These are phyloP conservation scores for Colletotrichum ledebouriae DNA, from an alignment of 2,329 filamentous ascomycete genomes.

Conservation along the genomic window DNA sequence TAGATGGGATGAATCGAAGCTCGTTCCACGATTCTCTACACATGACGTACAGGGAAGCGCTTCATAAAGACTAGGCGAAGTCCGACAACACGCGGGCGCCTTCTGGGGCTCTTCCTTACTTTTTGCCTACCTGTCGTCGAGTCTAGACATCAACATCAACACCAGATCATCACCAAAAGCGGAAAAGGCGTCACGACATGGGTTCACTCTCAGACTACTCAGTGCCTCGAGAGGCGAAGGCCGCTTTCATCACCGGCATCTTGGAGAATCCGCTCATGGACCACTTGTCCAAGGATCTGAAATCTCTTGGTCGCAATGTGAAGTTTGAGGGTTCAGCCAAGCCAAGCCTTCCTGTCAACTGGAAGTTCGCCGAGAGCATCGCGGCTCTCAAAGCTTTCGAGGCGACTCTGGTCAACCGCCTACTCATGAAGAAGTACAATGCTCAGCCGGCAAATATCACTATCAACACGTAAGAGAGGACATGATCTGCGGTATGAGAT, in stretches of 20 bases:
- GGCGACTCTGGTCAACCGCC: conserved; percentile 58
- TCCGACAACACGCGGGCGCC: too few relatives aligned
- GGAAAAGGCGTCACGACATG: conserved; percentile 10
- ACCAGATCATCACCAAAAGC: not conserved
- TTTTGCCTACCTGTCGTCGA: not conserved
- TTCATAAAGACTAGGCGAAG: not conserved
- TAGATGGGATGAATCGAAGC: conserved; percentile 16
- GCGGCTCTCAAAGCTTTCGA: conserved; percentile 63
- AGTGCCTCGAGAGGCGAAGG: conserved; percentile 33
- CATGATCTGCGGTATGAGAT: not conserved
- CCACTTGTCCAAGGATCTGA: conserved; percentile 27
- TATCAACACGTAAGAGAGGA: conserved; percentile 58
- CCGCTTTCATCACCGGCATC: conserved; percentile 27
- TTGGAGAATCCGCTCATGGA: conserved; percentile 36
- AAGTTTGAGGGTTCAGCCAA: conserved; percentile 57
- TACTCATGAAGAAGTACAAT: conserved; percentile 61
- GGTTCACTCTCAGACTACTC: conserved; percentile 35
- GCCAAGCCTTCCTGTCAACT: conserved; percentile 66
- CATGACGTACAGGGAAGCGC: too few relatives aligned
- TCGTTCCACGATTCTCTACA: not conserved
- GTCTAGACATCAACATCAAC: too few relatives aligned
- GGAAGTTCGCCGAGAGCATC: conserved; percentile 68
- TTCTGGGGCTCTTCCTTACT: not conserved
- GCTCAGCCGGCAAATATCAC: conserved; percentile 54
- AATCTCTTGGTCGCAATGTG: conserved; percentile 45